These are phyloP conservation scores for Schrenkiella parvula DNA, from an alignment of 345 rosid genomes.

Conservation along the genomic window DNA sequence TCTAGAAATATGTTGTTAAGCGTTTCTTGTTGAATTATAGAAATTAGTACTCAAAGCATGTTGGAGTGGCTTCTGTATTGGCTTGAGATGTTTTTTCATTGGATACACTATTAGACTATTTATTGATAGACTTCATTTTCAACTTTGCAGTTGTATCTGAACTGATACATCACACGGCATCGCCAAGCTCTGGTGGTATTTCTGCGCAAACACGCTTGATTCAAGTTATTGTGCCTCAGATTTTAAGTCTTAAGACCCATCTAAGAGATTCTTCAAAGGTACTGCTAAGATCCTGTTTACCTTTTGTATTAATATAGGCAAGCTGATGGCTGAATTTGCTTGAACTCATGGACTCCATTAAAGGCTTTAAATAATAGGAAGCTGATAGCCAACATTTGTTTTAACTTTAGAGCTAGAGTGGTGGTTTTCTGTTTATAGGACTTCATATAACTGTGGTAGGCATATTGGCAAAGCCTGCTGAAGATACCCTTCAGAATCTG, in stretches of 20 bases:
- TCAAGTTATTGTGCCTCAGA: constrained; percentile 90
- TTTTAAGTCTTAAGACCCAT: constrained; percentile 76
- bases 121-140: constrained; percentile 3
- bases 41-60: not conserved
- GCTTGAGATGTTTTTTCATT: constrained; percentile 6
- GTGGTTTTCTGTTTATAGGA: not conserved
- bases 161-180: constrained; percentile 84
- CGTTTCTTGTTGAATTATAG: not conserved
- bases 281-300: constrained; percentile 11
- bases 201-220: constrained; percentile 80
- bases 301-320: not conserved
- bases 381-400: not conserved
- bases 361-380: not conserved
- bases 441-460: not conserved
- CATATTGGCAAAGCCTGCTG: constrained; percentile 12
- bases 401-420: not conserved
- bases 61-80: not conserved
- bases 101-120: not conserved
- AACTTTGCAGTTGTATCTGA: constrained; percentile 77
- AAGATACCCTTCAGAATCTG: not conserved
- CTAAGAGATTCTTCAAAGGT: constrained; percentile 91
- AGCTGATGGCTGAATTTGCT: not conserved
- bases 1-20: not conserved
- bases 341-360: not conserved
- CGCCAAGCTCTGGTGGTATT: constrained; percentile 73